These are phyloP conservation scores for Cymodocea nodosa DNA, from an alignment of 116 monocot species.

Conservation along the genomic window DNA sequence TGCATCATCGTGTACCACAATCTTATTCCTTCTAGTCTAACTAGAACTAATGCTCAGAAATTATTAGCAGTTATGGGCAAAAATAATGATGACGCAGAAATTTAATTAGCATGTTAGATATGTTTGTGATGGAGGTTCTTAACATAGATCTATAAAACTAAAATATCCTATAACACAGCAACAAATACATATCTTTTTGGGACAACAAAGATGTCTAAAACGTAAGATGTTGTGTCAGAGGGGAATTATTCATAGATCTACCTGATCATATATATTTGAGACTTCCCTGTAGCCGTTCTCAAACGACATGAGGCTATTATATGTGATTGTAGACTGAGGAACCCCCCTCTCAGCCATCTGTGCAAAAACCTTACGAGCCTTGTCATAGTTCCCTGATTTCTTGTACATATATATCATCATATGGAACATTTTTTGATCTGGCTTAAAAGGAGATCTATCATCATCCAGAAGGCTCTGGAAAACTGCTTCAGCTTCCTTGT, in stretches of 20 bases:
- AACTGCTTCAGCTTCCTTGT: constrained; percentile 52
- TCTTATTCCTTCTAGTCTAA: too few species aligned
- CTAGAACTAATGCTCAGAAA: too few species aligned
- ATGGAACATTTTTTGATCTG: constrained; percentile 98
- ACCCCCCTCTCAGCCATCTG: constrained; percentile 71
- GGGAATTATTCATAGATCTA: constrained; percentile 9
- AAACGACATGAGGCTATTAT: constrained; percentile 96
- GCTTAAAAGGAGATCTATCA: constrained; percentile 63
- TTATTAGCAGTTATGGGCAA: too few species aligned
- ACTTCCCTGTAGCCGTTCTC: constrained; percentile 88
- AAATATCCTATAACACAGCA: too few species aligned
- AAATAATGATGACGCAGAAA: too few species aligned
- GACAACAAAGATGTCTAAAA: not conserved
- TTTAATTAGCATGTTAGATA: too few species aligned
- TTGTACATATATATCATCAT: constrained; percentile 99
- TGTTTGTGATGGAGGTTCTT: too few species aligned
- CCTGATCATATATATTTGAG: constrained; percentile 93
- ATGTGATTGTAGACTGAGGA: constrained; percentile 69
- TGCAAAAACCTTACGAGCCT: constrained; percentile 76
- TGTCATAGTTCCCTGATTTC: constrained; percentile 74
- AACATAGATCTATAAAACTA: too few species aligned
- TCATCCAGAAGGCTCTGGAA: constrained; percentile 65
- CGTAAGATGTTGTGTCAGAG: not conserved
- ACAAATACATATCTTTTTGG: too few species aligned
- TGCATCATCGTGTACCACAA: too few species aligned